Conservation (phyloP, 2,329 filamentous ascomycete genomes). For the Esteya vermicola region DNA sequence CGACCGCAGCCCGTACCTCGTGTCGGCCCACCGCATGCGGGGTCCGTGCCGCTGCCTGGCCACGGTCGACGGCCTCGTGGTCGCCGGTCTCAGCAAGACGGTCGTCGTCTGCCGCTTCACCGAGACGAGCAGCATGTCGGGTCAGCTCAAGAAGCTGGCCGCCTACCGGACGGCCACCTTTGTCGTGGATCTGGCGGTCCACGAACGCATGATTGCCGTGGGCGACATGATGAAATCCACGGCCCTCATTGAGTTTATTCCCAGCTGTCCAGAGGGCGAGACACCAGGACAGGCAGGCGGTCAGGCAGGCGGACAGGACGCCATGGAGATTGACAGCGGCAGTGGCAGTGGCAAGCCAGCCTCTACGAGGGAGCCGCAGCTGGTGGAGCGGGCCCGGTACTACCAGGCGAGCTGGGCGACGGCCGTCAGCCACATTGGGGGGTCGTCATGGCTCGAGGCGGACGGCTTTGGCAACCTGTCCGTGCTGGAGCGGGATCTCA, state of each 20-base stretch:
- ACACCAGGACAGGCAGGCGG: slow-evolving; percentile 22
- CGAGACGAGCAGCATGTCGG: slow-evolving; percentile 40
- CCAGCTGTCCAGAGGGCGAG: no score
- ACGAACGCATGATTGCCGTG: slow-evolving; percentile 63
- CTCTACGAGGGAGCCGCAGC: slow-evolving; percentile 32
- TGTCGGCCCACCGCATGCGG: slow-evolving; percentile 56
- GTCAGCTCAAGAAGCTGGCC: slow-evolving; percentile 53
- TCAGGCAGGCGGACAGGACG: not conserved
- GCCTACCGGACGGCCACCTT: slow-evolving; percentile 72
- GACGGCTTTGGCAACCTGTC: slow-evolving; percentile 82
- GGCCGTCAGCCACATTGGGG: slow-evolving; percentile 56
- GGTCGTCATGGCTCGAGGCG: slow-evolving; percentile 64
- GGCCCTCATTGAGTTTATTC: slow-evolving; percentile 58
- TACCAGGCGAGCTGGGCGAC: slow-evolving; percentile 74
- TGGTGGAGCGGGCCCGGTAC: slow-evolving; percentile 66
- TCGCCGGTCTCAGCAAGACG: slow-evolving; percentile 82
- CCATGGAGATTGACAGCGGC: slow-evolving; percentile 17
- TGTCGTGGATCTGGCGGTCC: slow-evolving; percentile 66
- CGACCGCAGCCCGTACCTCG: slow-evolving; percentile 56
- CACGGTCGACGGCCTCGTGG: slow-evolving; percentile 51
- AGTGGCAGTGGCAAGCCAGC: not conserved
- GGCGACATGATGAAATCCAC: slow-evolving; percentile 92
- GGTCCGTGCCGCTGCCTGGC: slow-evolving; percentile 71
- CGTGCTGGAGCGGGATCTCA: slow-evolving; percentile 58
- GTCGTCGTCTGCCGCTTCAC: slow-evolving; percentile 45